A percentile compares a stretch with the other conserved stretches of the same genome.
Evolutionary conservation across 148 eudicot species (phyloP).

Genomic region (Rhododendron mucronatum): DNA sequence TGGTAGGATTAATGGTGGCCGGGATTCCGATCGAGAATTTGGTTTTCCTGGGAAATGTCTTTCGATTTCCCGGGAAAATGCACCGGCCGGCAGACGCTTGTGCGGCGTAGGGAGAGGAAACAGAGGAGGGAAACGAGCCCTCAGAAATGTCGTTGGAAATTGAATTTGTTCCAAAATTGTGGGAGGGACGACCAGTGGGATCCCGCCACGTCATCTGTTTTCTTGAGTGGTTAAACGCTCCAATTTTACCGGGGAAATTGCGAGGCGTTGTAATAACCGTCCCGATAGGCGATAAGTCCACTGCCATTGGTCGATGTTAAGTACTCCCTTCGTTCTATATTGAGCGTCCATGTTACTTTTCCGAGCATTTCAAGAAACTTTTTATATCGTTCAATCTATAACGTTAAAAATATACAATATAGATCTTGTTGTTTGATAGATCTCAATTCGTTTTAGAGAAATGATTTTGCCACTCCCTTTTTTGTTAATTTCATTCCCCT

Average conservation of each 20-base stretch:
- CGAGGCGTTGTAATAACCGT: not conserved
- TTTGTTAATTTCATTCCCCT: too few relatives aligned
- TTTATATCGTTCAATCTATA: too few relatives aligned
- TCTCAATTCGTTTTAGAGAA: too few relatives aligned
- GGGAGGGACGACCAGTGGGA: not conserved
- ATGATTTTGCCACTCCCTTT: too few relatives aligned
- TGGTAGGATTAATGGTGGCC: not conserved
- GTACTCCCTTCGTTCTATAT: too few relatives aligned
- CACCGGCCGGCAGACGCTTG: not conserved
- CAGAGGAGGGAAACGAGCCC: not conserved
- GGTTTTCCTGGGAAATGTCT: not conserved
- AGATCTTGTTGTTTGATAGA: too few relatives aligned
- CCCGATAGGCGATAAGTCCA: not conserved
- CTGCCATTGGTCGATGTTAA: too few relatives aligned
- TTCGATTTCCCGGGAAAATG: constrained; percentile 6
- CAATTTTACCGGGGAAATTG: not conserved
- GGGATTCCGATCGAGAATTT: not conserved
- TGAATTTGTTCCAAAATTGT: not conserved
- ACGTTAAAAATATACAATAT: too few relatives aligned
- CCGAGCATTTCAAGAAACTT: too few relatives aligned
- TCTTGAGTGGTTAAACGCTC: not conserved
- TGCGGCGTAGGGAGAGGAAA: not conserved
- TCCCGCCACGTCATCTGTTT: not conserved
- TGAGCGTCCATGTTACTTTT: too few relatives aligned
- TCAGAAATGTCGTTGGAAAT: not conserved